These are phyloP conservation scores for Botryosphaeria agaves DNA, from an alignment of 2,329 filamentous ascomycete species.

Conservation along the genomic window DNA sequence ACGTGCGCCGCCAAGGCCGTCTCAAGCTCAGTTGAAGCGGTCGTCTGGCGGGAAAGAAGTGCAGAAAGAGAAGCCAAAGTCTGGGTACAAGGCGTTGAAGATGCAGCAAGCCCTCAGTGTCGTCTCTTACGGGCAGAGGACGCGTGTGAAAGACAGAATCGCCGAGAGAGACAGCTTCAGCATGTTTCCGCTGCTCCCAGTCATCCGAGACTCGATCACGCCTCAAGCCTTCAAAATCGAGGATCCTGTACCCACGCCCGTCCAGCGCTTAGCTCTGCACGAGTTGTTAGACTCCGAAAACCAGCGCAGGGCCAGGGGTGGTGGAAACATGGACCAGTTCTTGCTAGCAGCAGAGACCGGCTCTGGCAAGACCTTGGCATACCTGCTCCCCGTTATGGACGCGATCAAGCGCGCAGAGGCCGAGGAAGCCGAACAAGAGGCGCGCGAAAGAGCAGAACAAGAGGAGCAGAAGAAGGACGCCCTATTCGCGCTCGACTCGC, in stretches of 20 bases:
- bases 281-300: constrained; percentile 46
- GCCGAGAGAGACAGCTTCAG: constrained; percentile 61
- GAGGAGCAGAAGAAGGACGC: constrained; percentile 8
- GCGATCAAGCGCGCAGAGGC: constrained; percentile 59
- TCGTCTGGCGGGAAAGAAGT: constrained; percentile 28
- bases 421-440: constrained; percentile 37
- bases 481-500: constrained; percentile 41
- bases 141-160: constrained; percentile 42
- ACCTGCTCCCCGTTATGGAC: constrained; percentile 70
- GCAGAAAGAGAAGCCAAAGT: constrained; percentile 27
- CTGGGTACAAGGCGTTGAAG: constrained; percentile 66
- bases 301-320: no score
- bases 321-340: constrained; percentile 52
- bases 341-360: constrained; percentile 90
- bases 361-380: constrained; percentile 91
- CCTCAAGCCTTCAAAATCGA: constrained; percentile 60
- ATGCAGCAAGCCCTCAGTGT: constrained; percentile 73
- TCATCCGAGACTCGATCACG: constrained; percentile 51
- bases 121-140: constrained; percentile 55
- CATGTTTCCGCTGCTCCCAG: constrained; percentile 57
- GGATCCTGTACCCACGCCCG: constrained; percentile 67
- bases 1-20: constrained; percentile 19
- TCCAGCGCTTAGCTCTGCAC: constrained; percentile 80
- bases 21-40: constrained; percentile 24
- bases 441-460: constrained; percentile 19